phyloP scores from a whole-genome alignment of 768 basidiomycete species.

The Vararia minispora region DNA sequence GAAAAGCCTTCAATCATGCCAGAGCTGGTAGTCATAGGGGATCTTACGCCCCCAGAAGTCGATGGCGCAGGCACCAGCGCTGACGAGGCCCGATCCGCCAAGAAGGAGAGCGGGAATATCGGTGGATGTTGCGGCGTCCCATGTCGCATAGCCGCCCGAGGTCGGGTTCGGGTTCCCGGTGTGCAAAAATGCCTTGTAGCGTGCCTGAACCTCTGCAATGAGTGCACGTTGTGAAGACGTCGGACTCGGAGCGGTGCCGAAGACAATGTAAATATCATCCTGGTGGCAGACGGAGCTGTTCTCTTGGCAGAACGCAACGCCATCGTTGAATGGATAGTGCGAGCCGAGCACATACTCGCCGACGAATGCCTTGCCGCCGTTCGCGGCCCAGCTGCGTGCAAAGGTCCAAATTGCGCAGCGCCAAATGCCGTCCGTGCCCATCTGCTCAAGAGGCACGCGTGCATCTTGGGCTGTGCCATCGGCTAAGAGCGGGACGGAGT shows the following conservation, averaged over 20 bases:
- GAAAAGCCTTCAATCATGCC: too few relatives aligned
- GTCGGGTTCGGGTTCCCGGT: conserved; percentile 51
- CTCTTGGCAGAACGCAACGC: conserved; percentile 42
- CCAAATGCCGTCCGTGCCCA: conserved; percentile 65
- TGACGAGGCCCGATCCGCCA: conserved; percentile 42
- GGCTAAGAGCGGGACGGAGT: conserved; percentile 24
- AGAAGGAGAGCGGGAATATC: conserved; percentile 49
- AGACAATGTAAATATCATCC: conserved; percentile 72
- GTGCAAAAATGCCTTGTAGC: conserved; percentile 55
- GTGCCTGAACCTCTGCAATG: conserved; percentile 52
- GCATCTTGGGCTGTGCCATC: conserved; percentile 31
- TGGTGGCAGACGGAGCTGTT: conserved; percentile 61
- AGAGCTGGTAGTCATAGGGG: conserved; percentile 66
- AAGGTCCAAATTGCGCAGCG: conserved; percentile 65
- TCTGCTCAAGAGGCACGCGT: conserved; percentile 39
- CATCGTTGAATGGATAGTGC: conserved; percentile 59
- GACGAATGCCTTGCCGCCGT: conserved; percentile 58
- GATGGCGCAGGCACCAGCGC: conserved; percentile 49
- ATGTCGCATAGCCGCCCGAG: conserved; percentile 31
- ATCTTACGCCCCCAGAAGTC: conserved; percentile 58
- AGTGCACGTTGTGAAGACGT: conserved; percentile 45
- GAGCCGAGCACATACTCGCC: conserved; percentile 56
- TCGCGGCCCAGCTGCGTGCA: conserved; percentile 50
- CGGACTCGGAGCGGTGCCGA: conserved; percentile 48
- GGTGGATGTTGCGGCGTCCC: conserved; percentile 41